Conservation (phyloP, 1,139 yeast genomes). For the Pichia sp. region DNA sequence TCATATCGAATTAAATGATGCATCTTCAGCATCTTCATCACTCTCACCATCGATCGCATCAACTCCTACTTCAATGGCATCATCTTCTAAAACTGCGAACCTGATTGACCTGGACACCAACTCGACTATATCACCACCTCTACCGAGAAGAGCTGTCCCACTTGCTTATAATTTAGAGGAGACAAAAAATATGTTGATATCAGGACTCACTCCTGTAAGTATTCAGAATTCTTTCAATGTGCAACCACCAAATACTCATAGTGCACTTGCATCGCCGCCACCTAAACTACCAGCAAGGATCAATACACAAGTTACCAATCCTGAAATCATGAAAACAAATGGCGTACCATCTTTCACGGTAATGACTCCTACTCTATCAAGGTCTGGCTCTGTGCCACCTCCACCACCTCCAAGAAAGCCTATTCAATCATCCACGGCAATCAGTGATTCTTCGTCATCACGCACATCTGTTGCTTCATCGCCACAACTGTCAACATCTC, state of each 20-base stretch:
- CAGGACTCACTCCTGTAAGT: constrained; percentile 16
- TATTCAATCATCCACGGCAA: not conserved
- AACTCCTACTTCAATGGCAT: constrained; percentile 5
- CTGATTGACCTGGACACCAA: constrained; percentile 20
- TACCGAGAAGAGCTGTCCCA: constrained; percentile 20
- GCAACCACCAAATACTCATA: constrained; percentile 2
- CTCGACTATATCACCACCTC: constrained; percentile 13
- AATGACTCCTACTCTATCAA: constrained; percentile 27
- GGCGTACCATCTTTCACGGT: constrained; percentile 12
- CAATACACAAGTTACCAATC: too few species aligned
- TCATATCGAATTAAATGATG: constrained; percentile 24
- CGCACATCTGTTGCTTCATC: too few species aligned
- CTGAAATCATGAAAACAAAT: not conserved
- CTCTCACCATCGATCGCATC: too few species aligned
- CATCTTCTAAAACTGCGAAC: constrained; percentile 16
- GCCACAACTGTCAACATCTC: too few species aligned
- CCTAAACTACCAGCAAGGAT: not conserved
- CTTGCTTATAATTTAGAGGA: constrained; percentile 21
- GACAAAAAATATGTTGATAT: constrained; percentile 18
- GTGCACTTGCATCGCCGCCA: too few species aligned
- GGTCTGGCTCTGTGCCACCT: constrained; percentile 22
- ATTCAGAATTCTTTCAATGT: constrained; percentile 11
- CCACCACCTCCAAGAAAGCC: constrained; percentile 21
- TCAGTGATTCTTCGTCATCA: not conserved
- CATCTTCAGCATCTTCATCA: constrained; percentile 14